Evolutionary conservation across 768 basidiomycete genomes (phyloP).

Genomic region (Leccinum uliginosum): DNA sequence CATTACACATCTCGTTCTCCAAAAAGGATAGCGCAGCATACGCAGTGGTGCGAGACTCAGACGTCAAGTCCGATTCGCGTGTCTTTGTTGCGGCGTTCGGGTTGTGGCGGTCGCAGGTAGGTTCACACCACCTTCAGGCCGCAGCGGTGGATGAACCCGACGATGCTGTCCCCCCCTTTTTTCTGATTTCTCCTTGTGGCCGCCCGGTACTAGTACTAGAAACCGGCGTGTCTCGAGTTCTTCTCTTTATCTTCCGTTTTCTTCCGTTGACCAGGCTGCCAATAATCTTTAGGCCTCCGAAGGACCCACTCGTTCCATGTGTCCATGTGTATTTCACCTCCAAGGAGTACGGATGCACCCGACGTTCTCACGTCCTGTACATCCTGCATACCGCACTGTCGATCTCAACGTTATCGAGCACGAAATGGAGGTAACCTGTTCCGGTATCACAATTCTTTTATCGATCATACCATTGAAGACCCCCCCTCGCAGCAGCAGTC

Average conservation of each 20-base stretch:
- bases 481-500: slow-evolving; percentile 5
- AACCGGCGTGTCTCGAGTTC: neutral
- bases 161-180: neutral
- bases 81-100: neutral
- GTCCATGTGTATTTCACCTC: slow-evolving; percentile 2
- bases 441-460: slow-evolving; percentile 14
- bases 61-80: slow-evolving; percentile 4
- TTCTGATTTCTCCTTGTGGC: slow-evolving; percentile 1
- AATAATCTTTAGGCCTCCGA: slow-evolving; percentile 7
- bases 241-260: neutral
- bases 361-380: slow-evolving; percentile 16
- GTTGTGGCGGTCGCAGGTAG: neutral
- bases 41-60: slow-evolving; percentile 1
- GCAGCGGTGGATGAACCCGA: slow-evolving; percentile 2
- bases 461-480: slow-evolving; percentile 11
- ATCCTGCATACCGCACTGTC: slow-evolving; percentile 5
- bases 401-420: slow-evolving; percentile 13
- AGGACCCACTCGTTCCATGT: slow-evolving; percentile 4
- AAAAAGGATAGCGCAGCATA: slow-evolving; percentile 4
- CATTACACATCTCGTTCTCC: slow-evolving; percentile 12
- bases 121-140: neutral
- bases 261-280: slow-evolving; percentile 9
- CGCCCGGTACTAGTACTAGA: slow-evolving; percentile 2
- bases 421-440: slow-evolving; percentile 16
- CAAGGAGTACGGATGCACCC: slow-evolving; percentile 3